Base-by-base conservation (phyloP, 2,329 filamentous ascomycete species). In the Aspergillus sp. region DNA sequence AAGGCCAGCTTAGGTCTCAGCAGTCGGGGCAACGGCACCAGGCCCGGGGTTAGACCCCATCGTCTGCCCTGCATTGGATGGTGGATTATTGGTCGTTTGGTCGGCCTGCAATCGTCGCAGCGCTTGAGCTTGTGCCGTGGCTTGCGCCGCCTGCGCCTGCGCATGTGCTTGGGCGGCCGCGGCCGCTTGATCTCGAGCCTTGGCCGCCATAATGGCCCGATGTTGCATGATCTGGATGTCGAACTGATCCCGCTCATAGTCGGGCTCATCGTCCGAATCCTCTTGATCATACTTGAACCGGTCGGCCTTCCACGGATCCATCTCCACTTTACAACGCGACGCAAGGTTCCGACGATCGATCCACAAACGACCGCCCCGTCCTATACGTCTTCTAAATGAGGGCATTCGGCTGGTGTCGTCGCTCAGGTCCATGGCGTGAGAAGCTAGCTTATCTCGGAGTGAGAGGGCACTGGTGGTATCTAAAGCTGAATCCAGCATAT, bases 201-300 rank as follows among this genome's bases (percentile, higher is more conserved):
- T 72, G 34, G 69, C 71, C 50, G 70, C 70, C 54, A 79, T 80
- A 68, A 73, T 80, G 66, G 70, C 76, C 45, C 81, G 78, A 64
- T 83, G 82, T 50, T 78, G 75, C 71, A 83, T 83, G 64, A 82
- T 78, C 53, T 80, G 69, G 50, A 79, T 78, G 58, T 80, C 78
- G 50, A 78, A 83, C 64, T 87, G 88, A 67, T 96, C 91, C 53
- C 92, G 81, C 50, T 87, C 82, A 76, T 91, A 91, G 55, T 86
- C 78, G 20, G 87, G 80, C 50, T 86, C 83, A 52, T 91, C 88
- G 48, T 92, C 90, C 57, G 88, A 87, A 56, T 91, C 89, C 63
- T 96, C 89, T 21, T 87, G 86, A 65, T 95, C 90, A 74, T 90
- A 96, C 73, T 91, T 95, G 82, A 88, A 96, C 56, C 86, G 83